Evolutionary conservation across 2,329 filamentous ascomycete genomes (phyloP), one percentile per base, ranked within the genome.

Genomic region (Triangularia verruculosa): DNA sequence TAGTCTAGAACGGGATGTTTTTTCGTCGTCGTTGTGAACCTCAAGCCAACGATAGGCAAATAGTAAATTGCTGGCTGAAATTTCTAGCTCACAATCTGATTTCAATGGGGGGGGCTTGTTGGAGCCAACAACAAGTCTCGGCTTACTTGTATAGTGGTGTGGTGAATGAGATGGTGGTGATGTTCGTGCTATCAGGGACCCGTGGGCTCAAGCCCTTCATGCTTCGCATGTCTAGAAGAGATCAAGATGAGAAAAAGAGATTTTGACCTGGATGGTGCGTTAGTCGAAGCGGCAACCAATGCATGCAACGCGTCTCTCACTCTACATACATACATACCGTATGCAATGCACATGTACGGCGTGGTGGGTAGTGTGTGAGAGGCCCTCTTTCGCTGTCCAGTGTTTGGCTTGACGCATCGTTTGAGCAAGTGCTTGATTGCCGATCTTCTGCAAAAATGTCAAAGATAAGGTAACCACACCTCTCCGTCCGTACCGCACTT

Each of bases 221-320:
- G 39, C 39, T 47, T 47, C n/a, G 39, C 34, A 43, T 20, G n/a
- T 47, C 39, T 17, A 47, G n/a, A 47, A 12, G 39, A 17, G 39
- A 17, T 47, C 20, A 47, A 20, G 39, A 8, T 9, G 1, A 47
- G n/a, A 47, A 47, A 47, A 20, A 47, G 39, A 32, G 30, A 8
- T 32, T 32, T 11, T 32, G 5, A 12, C 30, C 30, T 32, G 30
- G 30, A 6, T 47, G 39, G 39, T 47, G 39, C 39, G 39, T 47
- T 47, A 71, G 68, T 71, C 67, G 70, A 70, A 67, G 71, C 74
- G 73, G 74, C 73, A 73, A 67, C 73, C 74, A 74, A 76, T 47
- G 39, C 39, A 47, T 74, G 73, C 66, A 62, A 47, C 39, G 39
- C 39, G n/a, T 17, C 39, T n/a, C 39, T 47, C 39, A 47, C 39